Percentiles rank a stretch among this genome's conserved stretches.
These are phyloP conservation scores for Linnemannia zychae DNA, from an alignment of 192 early-diverging fungal genomes.

Conservation along the genomic window DNA sequence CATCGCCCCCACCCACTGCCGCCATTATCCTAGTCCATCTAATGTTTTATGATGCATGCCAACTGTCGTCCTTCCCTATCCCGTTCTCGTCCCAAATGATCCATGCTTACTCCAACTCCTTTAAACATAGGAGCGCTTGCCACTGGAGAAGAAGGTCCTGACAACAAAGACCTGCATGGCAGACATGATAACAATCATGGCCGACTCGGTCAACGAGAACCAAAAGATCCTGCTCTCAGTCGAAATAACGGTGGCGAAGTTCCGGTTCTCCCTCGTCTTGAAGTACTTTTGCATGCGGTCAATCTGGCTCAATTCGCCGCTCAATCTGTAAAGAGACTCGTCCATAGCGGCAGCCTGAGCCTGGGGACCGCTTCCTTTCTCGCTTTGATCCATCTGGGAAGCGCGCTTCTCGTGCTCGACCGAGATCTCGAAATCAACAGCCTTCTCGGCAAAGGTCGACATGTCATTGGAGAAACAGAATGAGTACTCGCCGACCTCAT, in stretches of 20 bases:
- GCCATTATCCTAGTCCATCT: background rate
- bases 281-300: constrained; percentile 91
- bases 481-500: constrained; percentile 89
- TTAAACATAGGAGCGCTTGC: constrained; percentile 72
- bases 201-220: constrained; percentile 87
- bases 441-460: constrained; percentile 95
- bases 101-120: background rate
- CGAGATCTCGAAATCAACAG: constrained; percentile 95
- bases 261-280: constrained; percentile 91
- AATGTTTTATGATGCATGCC: background rate
- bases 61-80: background rate
- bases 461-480: constrained; percentile 98
- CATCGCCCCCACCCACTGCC: background rate
- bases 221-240: constrained; percentile 92
- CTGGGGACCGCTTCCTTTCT: constrained; percentile 46
- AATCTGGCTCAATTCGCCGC: constrained; percentile 74
- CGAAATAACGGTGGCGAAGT: constrained; percentile 89
- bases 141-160: constrained; percentile 89
- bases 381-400: constrained; percentile 15
- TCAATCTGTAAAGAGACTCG: constrained; percentile 73
- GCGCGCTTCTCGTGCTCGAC: constrained; percentile 88
- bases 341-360: constrained; percentile 66
- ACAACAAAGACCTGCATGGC: constrained; percentile 96
- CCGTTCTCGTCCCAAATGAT: background rate
- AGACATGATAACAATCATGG: constrained; percentile 86